A percentile compares a stretch with the other conserved stretches of the same genome.
Conservation (phyloP, 305 asterid genomes). For the Fraxinus ornus region DNA sequence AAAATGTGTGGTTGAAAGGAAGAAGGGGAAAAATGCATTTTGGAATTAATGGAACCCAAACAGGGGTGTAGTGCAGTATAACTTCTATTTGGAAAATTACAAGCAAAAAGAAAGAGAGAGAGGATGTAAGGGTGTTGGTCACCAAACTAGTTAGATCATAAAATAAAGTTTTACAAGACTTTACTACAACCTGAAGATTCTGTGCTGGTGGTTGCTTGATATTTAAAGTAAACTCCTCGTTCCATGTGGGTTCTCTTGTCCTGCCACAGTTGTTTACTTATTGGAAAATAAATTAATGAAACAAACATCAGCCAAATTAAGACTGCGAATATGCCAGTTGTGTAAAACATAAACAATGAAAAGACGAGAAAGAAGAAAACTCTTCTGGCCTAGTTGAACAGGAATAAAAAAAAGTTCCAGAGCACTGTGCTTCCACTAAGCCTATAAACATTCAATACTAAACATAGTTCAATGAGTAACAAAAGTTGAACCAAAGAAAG, state of each 20-base stretch:
- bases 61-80: not conserved
- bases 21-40: not conserved
- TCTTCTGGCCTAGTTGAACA: not conserved
- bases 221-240: slow-evolving; percentile 84
- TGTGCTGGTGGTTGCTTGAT: slow-evolving; percentile 70
- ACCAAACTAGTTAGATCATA: not conserved
- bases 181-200: slow-evolving; percentile 72
- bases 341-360: not conserved
- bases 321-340: slow-evolving; percentile 1
- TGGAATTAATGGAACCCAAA: not conserved
- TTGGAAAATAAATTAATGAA: slow-evolving; percentile 12
- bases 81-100: not conserved
- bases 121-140: not conserved
- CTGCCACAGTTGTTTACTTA: slow-evolving; percentile 43
- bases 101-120: not conserved
- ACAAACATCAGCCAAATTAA: slow-evolving; percentile 5
- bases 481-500: not conserved
- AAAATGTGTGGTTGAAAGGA: not conserved
- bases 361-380: slow-evolving; percentile 12
- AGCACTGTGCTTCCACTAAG: not conserved
- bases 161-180: slow-evolving; percentile 4
- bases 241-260: slow-evolving; percentile 95
- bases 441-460: not conserved
- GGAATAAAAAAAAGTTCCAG: not conserved
- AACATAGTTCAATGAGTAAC: not conserved